phyloP scores from a whole-genome alignment of 2,329 filamentous ascomycete genomes.

The Fusarium clavum region DNA sequence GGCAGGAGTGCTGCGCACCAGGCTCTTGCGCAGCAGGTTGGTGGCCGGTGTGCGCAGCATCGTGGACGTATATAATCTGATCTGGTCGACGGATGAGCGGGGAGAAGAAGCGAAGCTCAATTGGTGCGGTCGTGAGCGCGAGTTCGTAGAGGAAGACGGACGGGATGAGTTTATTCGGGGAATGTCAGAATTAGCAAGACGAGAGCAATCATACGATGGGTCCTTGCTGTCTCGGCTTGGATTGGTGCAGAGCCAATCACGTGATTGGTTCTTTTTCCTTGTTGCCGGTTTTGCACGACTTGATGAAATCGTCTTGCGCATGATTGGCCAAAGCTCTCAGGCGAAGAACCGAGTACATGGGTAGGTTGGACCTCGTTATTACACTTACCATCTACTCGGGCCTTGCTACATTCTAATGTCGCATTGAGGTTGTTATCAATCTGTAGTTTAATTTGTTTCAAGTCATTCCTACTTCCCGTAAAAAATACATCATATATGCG shows the following conservation, averaged over 20 bases:
- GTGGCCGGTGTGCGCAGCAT: conserved; percentile 68
- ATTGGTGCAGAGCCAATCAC: conserved; percentile 21
- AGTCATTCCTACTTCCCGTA: background rate
- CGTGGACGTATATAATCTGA: conserved; percentile 46
- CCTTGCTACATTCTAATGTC: background rate
- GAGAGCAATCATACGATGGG: conserved; percentile 49
- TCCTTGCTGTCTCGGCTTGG: conserved; percentile 23
- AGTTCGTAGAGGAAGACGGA: conserved; percentile 38
- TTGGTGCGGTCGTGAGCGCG: conserved; percentile 50
- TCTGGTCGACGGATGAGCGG: conserved; percentile 22
- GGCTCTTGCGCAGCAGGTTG: conserved; percentile 63
- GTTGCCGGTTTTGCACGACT: conserved; percentile 35
- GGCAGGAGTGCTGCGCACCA: conserved; percentile 60
- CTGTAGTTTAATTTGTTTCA: background rate
- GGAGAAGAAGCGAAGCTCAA: conserved; percentile 45
- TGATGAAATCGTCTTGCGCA: conserved; percentile 27
- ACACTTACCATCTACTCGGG: background rate
- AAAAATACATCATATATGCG: background rate
- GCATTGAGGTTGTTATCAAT: background rate
- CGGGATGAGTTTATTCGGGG: conserved; percentile 43
- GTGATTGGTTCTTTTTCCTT: conserved; percentile 15
- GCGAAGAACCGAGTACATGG: background rate
- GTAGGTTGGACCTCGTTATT: background rate
- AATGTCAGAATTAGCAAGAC: conserved; percentile 36
- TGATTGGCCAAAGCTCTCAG: conserved; percentile 27